These are phyloP conservation scores for Amauroascus verrucosus DNA, from an alignment of 2,329 filamentous ascomycete species.

Conservation along the genomic window DNA sequence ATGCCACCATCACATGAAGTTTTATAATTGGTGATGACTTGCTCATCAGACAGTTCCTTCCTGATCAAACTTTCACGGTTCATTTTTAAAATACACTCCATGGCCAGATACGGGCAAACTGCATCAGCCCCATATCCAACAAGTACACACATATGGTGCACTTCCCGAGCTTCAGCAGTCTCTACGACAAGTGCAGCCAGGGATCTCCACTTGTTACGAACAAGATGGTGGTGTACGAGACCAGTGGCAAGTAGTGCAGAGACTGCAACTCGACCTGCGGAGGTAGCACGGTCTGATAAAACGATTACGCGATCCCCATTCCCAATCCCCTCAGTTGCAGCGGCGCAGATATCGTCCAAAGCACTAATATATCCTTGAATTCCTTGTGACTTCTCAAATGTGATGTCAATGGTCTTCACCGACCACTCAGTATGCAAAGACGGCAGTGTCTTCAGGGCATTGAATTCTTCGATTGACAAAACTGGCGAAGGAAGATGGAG, in stretches of 20 bases:
- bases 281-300: slow-evolving; percentile 79
- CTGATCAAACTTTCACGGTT: slow-evolving; percentile 86
- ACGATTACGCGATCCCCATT: slow-evolving; percentile 76
- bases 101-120: slow-evolving; percentile 86
- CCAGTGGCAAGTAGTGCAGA: slow-evolving; percentile 80
- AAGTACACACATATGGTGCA: slow-evolving; percentile 98
- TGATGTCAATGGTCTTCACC: slow-evolving; percentile 82
- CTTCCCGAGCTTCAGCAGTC: slow-evolving; percentile 90
- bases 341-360: slow-evolving; percentile 78
- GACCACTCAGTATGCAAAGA: slow-evolving; percentile 68
- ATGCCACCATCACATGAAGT: slow-evolving; percentile 94
- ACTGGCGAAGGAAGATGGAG: slow-evolving; percentile 81
- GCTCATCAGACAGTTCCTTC: slow-evolving; percentile 72
- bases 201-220: slow-evolving; percentile 91
- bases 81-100: slow-evolving; percentile 96
- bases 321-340: slow-evolving; percentile 73
- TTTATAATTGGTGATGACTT: slow-evolving; percentile 90
- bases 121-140: slow-evolving; percentile 91
- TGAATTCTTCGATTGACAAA: slow-evolving; percentile 82
- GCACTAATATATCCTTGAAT: slow-evolving; percentile 75
- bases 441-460: slow-evolving; percentile 68
- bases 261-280: slow-evolving; percentile 69
- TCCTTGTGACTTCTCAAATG: slow-evolving; percentile 78
- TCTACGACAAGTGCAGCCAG: slow-evolving; percentile 79
- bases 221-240: slow-evolving; percentile 90